Conservation (phyloP, 257 asterid genomes). For the Solanum medicagineum region DNA sequence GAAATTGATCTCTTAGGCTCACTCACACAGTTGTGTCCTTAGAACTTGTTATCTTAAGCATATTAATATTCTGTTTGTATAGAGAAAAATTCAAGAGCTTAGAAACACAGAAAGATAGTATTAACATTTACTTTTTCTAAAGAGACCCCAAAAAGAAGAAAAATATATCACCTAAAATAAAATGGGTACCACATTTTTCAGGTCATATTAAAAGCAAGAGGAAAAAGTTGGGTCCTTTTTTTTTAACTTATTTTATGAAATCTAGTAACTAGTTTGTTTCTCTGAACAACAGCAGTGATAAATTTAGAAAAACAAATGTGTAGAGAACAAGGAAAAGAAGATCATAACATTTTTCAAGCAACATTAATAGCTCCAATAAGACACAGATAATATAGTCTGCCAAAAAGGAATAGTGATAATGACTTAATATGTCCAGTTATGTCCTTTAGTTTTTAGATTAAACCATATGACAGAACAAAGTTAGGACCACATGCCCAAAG, state of each 20-base stretch:
- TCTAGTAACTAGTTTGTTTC: not conserved
- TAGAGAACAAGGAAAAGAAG: not conserved
- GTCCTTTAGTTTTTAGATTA: slow-evolving; percentile 8
- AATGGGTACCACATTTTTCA: not conserved
- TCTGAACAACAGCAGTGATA: not conserved
- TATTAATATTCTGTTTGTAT: no score
- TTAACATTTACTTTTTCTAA: no score
- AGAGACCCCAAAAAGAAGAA: not conserved
- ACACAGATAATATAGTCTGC: not conserved
- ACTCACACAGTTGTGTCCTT: not conserved
- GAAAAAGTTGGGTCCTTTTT: not conserved
- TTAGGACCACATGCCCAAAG: slow-evolving; percentile 20
- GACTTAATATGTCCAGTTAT: not conserved
- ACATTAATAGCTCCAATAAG: not conserved
- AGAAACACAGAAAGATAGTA: no score
- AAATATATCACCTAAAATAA: not conserved
- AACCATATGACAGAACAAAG: not conserved
- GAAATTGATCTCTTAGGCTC: not conserved
- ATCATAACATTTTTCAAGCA: not conserved
- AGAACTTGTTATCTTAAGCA: not conserved
- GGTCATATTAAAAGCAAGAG: not conserved
- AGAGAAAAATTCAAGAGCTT: not conserved
- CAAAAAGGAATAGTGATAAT: not conserved
- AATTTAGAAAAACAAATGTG: slow-evolving; percentile 1
- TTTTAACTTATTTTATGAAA: not conserved